Conservation (phyloP, 495 filamentous ascomycete genomes). For the Stereocaulon alpinum region DNA sequence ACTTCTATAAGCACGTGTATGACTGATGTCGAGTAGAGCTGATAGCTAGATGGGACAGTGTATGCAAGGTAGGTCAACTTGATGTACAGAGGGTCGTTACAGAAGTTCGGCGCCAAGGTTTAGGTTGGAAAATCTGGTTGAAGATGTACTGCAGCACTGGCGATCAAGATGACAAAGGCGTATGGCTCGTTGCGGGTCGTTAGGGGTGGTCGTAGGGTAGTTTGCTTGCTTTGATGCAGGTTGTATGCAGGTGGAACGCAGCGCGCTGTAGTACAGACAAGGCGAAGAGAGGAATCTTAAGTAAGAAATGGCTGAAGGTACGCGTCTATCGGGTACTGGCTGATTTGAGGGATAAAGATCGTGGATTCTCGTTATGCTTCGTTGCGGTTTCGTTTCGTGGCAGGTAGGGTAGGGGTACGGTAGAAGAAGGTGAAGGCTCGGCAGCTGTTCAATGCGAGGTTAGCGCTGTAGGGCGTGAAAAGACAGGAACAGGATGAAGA, state of each 20-base stretch:
- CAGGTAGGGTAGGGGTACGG: not conserved
- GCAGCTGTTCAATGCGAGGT: constrained; percentile 16
- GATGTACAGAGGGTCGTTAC: constrained; percentile 24
- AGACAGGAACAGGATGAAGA: constrained; percentile 3
- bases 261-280: constrained; percentile 25
- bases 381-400: constrained; percentile 17
- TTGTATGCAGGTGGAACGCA: constrained; percentile 24
- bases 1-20: constrained; percentile 3
- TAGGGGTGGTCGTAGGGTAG: constrained; percentile 25
- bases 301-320: constrained; percentile 23
- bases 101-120: constrained; percentile 20
- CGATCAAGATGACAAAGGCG: constrained; percentile 24
- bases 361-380: constrained; percentile 20
- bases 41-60: constrained; percentile 9
- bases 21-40: not conserved
- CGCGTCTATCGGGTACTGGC: constrained; percentile 24
- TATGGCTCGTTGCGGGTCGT: constrained; percentile 53
- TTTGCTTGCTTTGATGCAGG: constrained; percentile 24
- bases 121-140: constrained; percentile 10
- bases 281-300: constrained; percentile 28
- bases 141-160: constrained; percentile 12
- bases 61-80: constrained; percentile 20
- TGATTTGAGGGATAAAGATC: constrained; percentile 17
- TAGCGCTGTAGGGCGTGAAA: constrained; percentile 11
- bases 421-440: constrained; percentile 8